These are phyloP conservation scores for Astrephomene gubernaculifera DNA, from an alignment of 139 green algal species.

Conservation along the genomic window DNA sequence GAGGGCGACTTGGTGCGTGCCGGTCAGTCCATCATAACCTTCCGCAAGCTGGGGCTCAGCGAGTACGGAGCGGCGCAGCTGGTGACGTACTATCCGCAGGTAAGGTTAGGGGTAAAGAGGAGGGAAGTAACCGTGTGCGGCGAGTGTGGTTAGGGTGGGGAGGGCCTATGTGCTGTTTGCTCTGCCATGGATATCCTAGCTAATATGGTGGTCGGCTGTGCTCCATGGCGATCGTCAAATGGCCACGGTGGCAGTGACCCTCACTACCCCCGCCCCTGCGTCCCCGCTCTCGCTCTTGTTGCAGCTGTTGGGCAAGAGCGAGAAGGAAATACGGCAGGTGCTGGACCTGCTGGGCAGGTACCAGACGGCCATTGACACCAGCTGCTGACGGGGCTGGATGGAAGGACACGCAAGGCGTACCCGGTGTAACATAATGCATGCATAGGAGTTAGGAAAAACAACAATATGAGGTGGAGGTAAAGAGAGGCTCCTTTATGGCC, in stretches of 20 bases:
- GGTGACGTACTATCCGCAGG: constrained; percentile 3
- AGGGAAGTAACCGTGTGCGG: background rate
- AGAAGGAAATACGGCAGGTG: background rate
- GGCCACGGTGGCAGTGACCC: background rate
- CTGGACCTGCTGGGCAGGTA: background rate
- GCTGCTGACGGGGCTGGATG: background rate
- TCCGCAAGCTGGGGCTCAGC: background rate
- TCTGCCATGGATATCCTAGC: background rate
- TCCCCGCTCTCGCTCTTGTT: no score
- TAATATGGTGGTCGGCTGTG: background rate
- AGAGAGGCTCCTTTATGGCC: no score
- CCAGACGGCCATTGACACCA: constrained; percentile 5
- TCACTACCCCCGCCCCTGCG: background rate
- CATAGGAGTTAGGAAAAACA: no score
- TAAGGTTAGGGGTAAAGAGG: background rate
- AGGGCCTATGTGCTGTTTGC: background rate
- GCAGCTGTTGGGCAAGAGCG: constrained; percentile 31
- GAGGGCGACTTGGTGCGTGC: constrained; percentile 14
- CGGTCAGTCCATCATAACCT: constrained; percentile 8
- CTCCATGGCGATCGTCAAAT: no score
- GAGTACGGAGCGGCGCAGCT: constrained; percentile 2
- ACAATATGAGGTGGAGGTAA: no score
- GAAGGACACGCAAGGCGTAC: background rate
- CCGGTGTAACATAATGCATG: no score
- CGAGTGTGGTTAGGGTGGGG: background rate